Percentiles rank a stretch among this genome's conserved stretches.
phyloP scores from a whole-genome alignment of 352 stramenopile species.

The Phytophthora ramorum region DNA sequence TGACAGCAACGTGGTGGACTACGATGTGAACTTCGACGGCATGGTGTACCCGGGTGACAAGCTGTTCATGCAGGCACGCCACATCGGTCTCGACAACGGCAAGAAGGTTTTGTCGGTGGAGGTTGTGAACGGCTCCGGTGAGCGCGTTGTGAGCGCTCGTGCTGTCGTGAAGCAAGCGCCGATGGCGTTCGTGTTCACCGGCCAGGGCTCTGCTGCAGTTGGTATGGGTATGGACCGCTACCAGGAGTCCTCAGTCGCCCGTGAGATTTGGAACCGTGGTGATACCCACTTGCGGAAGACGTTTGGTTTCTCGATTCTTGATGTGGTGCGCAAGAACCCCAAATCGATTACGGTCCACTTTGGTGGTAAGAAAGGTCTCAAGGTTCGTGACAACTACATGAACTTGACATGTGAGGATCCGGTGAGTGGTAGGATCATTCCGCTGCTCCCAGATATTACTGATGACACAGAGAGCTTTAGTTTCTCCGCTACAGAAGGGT shows the following conservation, averaged over 20 bases:
- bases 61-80: constrained; percentile 80
- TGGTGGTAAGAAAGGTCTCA: constrained; percentile 77
- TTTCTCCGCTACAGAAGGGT: constrained; percentile 75
- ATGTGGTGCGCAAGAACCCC: constrained; percentile 90
- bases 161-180: constrained; percentile 71
- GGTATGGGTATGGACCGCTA: constrained; percentile 93
- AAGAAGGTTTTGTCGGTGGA: constrained; percentile 78
- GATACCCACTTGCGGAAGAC: constrained; percentile 72
- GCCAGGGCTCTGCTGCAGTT: constrained; percentile 81
- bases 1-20: constrained; percentile 76
- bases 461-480: constrained; percentile 88
- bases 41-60: constrained; percentile 90
- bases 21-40: constrained; percentile 84
- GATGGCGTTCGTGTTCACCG: constrained; percentile 89
- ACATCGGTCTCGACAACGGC: constrained; percentile 69
- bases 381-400: too few species aligned
- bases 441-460: constrained; percentile 85
- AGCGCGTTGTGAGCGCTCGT: constrained; percentile 76
- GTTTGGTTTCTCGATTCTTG: constrained; percentile 90
- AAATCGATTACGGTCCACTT: constrained; percentile 88
- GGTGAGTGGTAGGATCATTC: too few species aligned
- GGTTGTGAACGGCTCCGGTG: constrained; percentile 74
- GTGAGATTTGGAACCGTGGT: constrained; percentile 84
- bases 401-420: too few species aligned
- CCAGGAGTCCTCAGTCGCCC: constrained; percentile 66